A percentile compares a stretch with the other conserved stretches of the same genome.
Evolutionary conservation across 345 rosid genomes (phyloP).

Genomic region (Syzygium jambos): DNA sequence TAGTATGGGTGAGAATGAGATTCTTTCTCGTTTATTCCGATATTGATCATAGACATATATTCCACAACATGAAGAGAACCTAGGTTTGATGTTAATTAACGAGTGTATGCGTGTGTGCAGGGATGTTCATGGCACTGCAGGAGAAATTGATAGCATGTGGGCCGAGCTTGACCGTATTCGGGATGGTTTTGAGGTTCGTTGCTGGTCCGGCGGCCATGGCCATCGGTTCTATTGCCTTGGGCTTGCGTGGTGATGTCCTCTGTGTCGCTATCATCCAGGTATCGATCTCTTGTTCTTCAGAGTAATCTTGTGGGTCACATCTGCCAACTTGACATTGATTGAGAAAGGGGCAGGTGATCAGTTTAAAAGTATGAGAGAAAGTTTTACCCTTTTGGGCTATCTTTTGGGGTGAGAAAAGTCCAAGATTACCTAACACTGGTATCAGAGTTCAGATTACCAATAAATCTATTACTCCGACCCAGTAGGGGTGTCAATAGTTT

Average conservation of each 20-base stretch:
- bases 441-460: no score
- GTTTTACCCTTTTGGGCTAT: no score
- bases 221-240: conserved; percentile 20
- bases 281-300: neutral
- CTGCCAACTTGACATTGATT: neutral
- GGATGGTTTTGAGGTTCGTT: conserved; percentile 24
- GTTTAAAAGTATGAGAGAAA: no score
- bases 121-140: conserved; percentile 87
- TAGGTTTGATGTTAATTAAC: neutral
- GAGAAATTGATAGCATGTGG: conserved; percentile 80
- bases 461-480: no score
- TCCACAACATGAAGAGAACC: neutral
- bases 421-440: no score
- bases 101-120: conserved; percentile 13
- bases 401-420: no score
- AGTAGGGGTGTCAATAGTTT: no score
- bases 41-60: neutral
- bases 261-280: conserved; percentile 44
- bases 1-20: conserved; percentile 55
- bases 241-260: conserved; percentile 25
- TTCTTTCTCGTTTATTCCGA: neutral
- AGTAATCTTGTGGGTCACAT: neutral
- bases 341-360: no score
- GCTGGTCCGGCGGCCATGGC: conserved; percentile 45
- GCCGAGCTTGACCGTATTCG: conserved; percentile 31